Evolutionary conservation across 192 early-diverging fungal genomes (phyloP).

Genomic region (Coemansia sp.): DNA sequence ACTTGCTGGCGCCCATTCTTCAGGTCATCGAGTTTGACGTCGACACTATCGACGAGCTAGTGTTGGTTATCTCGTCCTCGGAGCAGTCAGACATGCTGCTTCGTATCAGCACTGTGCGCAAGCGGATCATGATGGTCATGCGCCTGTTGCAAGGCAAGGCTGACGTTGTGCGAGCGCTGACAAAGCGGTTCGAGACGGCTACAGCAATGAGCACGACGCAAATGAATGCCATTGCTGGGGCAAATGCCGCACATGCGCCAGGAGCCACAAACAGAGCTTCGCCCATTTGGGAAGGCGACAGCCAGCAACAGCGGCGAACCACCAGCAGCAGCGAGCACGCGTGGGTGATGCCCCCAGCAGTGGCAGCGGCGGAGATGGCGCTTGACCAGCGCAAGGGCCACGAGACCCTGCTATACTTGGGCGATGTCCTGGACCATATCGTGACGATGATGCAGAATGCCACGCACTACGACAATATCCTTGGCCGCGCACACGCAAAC

Average conservation of each 20-base stretch:
- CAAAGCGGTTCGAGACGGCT: slow-evolving; percentile 65
- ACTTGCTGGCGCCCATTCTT: slow-evolving; percentile 86
- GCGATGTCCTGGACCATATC: slow-evolving; percentile 83
- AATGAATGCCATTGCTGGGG: slow-evolving; percentile 30
- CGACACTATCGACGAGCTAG: slow-evolving; percentile 93
- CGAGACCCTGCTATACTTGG: slow-evolving; percentile 74
- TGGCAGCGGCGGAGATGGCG: slow-evolving; percentile 27
- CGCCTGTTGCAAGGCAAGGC: slow-evolving; percentile 71
- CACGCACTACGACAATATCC: slow-evolving; percentile 73
- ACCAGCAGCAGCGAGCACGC: slow-evolving; percentile 11
- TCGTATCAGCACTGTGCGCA: slow-evolving; percentile 71
- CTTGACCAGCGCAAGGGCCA: slow-evolving; percentile 56
- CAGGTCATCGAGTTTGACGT: slow-evolving; percentile 91
- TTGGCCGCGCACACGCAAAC: slow-evolving; percentile 73
- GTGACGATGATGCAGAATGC: slow-evolving; percentile 78
- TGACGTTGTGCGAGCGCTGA: slow-evolving; percentile 72
- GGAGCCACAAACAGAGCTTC: neutral
- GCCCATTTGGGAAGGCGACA: slow-evolving; percentile 16
- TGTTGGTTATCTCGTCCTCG: slow-evolving; percentile 88
- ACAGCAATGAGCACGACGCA: slow-evolving; percentile 47
- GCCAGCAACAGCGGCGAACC: slow-evolving; percentile 11
- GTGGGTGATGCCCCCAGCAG: neutral
- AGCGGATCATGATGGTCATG: slow-evolving; percentile 70
- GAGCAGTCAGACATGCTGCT: slow-evolving; percentile 82
- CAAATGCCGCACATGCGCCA: neutral